Conservation (phyloP, 192 early-diverging fungal species). For the Umbelopsis sp. region DNA sequence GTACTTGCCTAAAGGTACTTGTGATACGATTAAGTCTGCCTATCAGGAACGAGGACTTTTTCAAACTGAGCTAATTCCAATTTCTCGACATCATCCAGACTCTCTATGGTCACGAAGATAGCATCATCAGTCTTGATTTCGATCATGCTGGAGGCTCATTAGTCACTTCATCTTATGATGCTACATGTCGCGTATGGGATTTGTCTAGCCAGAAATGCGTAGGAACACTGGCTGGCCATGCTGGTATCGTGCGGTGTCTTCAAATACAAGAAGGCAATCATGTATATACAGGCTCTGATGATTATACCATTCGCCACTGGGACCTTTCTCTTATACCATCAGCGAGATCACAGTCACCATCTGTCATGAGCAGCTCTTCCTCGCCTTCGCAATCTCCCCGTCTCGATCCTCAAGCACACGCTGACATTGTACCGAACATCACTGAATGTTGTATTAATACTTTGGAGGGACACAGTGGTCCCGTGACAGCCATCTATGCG, state of each 20-base stretch:
- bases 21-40: neutral
- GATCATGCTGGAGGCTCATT: conserved; percentile 58
- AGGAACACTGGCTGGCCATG: conserved; percentile 52
- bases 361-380: conserved; percentile 6
- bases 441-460: conserved; percentile 23
- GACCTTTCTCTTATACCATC: conserved; percentile 27
- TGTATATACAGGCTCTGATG: conserved; percentile 40
- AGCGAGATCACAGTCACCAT: conserved; percentile 20
- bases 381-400: neutral
- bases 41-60: neutral
- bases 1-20: conserved; percentile 44
- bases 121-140: conserved; percentile 61
- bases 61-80: neutral
- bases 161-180: conserved; percentile 70
- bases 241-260: conserved; percentile 40
- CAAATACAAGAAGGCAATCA: conserved; percentile 33
- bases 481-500: conserved; percentile 53
- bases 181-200: conserved; percentile 74
- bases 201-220: conserved; percentile 58
- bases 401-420: neutral
- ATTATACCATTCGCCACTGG: conserved; percentile 38
- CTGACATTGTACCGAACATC: neutral
- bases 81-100: conserved; percentile 25
- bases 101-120: conserved; percentile 63
- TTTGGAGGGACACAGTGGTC: conserved; percentile 49